A percentile compares a stretch with the other conserved stretches of the same genome.
phyloP scores from a whole-genome alignment of 148 eudicot species.

The Camellia japonica region DNA sequence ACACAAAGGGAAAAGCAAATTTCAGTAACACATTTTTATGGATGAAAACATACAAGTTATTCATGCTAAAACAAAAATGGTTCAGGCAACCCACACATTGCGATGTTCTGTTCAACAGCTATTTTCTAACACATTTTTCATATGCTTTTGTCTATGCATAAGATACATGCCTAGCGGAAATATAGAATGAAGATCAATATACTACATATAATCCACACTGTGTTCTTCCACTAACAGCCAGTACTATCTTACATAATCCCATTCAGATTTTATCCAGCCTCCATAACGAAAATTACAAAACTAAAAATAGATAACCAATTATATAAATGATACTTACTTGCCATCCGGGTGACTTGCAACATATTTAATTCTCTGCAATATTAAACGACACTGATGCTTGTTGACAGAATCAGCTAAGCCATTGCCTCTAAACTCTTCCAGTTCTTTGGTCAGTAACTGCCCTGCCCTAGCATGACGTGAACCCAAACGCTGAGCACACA shows the following conservation, averaged over 20 bases:
- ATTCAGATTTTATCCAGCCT: neutral
- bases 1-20: neutral
- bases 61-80: neutral
- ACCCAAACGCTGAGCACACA: slow-evolving; percentile 86
- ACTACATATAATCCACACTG: neutral
- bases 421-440: slow-evolving; percentile 84
- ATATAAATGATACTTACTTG: slow-evolving; percentile 39
- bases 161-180: neutral
- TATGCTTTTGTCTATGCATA: neutral
- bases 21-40: neutral
- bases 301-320: neutral
- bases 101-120: neutral
- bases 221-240: neutral
- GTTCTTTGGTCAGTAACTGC: slow-evolving; percentile 81
- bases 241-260: neutral
- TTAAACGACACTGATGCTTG: slow-evolving; percentile 88
- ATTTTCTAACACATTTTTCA: neutral
- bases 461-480: slow-evolving; percentile 97
- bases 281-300: neutral
- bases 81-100: neutral
- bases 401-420: slow-evolving; percentile 86
- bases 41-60: neutral
- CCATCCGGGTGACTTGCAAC: slow-evolving; percentile 61
- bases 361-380: slow-evolving; percentile 90
- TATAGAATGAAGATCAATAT: neutral